phyloP scores from a whole-genome alignment of 139 green algal genomes.

The Trebouxia sp. region DNA sequence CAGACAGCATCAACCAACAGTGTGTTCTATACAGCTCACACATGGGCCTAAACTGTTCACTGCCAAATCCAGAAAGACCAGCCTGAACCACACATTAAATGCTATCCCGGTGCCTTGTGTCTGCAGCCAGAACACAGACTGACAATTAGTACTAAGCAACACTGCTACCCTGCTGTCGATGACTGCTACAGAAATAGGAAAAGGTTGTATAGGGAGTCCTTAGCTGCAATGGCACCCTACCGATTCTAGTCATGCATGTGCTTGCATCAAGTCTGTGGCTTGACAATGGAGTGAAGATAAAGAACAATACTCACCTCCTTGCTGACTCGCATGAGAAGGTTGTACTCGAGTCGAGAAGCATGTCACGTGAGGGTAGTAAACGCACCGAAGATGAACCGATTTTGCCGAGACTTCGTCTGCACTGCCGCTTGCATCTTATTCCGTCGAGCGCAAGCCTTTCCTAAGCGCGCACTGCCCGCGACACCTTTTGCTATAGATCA shows the following conservation, averaged over 20 bases:
- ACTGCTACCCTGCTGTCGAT: slow-evolving; percentile 20
- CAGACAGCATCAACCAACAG: slow-evolving; percentile 6
- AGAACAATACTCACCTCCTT: slow-evolving; percentile 23
- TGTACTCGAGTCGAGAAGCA: no score
- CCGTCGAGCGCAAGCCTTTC: no score
- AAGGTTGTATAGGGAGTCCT: slow-evolving; percentile 20
- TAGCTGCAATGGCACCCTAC: slow-evolving; percentile 17
- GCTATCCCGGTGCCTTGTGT: slow-evolving; percentile 12
- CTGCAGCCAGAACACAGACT: slow-evolving; percentile 16
- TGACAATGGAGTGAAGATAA: slow-evolving; percentile 18
- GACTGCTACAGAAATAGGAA: slow-evolving; percentile 16
- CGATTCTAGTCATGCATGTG: slow-evolving; percentile 15
- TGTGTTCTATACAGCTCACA: slow-evolving; percentile 15
- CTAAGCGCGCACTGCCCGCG: no score
- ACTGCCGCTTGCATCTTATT: no score
- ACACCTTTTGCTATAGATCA: no score
- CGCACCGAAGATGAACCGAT: no score
- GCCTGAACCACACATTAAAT: neutral
- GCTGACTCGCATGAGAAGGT: slow-evolving; percentile 13
- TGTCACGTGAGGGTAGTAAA: no score
- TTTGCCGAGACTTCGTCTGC: no score
- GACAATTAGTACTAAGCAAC: slow-evolving; percentile 9
- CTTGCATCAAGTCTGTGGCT: slow-evolving; percentile 14
- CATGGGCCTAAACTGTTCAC: slow-evolving; percentile 15
- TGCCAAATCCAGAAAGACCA: slow-evolving; percentile 17